phyloP scores from a whole-genome alignment of 495 filamentous ascomycete species.

The Trypethelium eluteriae region DNA sequence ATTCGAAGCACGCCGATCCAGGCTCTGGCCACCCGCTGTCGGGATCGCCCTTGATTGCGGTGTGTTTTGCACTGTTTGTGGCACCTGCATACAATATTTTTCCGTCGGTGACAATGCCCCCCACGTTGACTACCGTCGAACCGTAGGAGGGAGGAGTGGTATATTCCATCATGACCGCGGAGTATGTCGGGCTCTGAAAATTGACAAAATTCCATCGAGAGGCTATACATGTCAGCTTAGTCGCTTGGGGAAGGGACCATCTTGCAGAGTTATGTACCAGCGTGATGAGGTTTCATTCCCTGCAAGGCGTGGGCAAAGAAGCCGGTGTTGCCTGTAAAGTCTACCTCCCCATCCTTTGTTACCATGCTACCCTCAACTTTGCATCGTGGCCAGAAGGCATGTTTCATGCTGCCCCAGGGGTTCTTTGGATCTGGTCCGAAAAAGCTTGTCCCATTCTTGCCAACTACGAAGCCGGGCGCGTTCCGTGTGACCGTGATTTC shows the following conservation, averaged over 20 bases:
- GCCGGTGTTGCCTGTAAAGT: constrained; percentile 64
- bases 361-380: constrained; percentile 72
- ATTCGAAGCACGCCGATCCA: constrained; percentile 61
- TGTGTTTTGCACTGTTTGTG: constrained; percentile 50
- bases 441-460: constrained; percentile 74
- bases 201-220: constrained; percentile 88
- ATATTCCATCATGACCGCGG: constrained; percentile 90
- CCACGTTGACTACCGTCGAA: constrained; percentile 75
- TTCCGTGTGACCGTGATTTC: constrained; percentile 70
- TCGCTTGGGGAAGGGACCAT: neutral
- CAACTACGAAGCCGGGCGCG: constrained; percentile 76
- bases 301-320: constrained; percentile 78
- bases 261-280: constrained; percentile 45
- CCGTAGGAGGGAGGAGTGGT: constrained; percentile 94
- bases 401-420: constrained; percentile 88
- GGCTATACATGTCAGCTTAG: constrained; percentile 42
- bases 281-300: constrained; percentile 98
- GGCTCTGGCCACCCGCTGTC: constrained; percentile 89
- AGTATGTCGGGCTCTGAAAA: constrained; percentile 80
- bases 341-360: constrained; percentile 72
- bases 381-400: constrained; percentile 88
- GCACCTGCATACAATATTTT: constrained; percentile 69
- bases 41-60: constrained; percentile 56
- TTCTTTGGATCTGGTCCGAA: constrained; percentile 76
- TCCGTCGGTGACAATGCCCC: constrained; percentile 70